Conservation (phyloP, 768 basidiomycete genomes). For the Boletus eberwhitei region DNA sequence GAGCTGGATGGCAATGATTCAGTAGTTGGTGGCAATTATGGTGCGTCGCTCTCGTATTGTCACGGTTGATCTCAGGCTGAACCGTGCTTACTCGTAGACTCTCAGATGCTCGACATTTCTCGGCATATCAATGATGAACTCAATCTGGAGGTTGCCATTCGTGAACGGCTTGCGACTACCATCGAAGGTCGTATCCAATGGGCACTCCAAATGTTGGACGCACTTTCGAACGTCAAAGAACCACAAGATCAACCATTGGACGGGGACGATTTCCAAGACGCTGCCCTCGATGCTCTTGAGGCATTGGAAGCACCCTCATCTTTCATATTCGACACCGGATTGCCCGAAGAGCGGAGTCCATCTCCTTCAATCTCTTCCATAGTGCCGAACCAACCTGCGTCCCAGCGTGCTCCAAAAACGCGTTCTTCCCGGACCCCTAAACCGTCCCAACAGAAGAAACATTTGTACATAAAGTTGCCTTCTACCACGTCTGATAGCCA, state of each 20-base stretch:
- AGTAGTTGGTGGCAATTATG: slow-evolving; percentile 6
- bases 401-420: slow-evolving; percentile 23
- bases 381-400: slow-evolving; percentile 8
- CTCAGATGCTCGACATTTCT: slow-evolving; percentile 10
- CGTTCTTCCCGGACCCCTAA: slow-evolving; percentile 29
- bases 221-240: slow-evolving; percentile 23
- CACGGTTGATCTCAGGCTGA: neutral
- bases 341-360: slow-evolving; percentile 22
- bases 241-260: slow-evolving; percentile 19
- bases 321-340: slow-evolving; percentile 32
- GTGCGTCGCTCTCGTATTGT: slow-evolving; percentile 11
- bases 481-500: slow-evolving; percentile 29
- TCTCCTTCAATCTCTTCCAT: slow-evolving; percentile 21
- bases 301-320: slow-evolving; percentile 38
- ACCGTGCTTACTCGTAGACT: slow-evolving; percentile 6
- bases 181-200: slow-evolving; percentile 45
- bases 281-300: slow-evolving; percentile 42
- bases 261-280: slow-evolving; percentile 36
- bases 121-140: slow-evolving; percentile 36
- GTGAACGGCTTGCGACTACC: slow-evolving; percentile 39
- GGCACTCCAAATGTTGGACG: slow-evolving; percentile 40
- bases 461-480: slow-evolving; percentile 39
- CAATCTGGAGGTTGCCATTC: slow-evolving; percentile 41
- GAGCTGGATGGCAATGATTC: slow-evolving; percentile 7
- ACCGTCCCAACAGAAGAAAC: slow-evolving; percentile 32